Evolutionary conservation across 2,329 filamentous ascomycete species (phyloP).

Genomic region (Bipolaris bicolor): DNA sequence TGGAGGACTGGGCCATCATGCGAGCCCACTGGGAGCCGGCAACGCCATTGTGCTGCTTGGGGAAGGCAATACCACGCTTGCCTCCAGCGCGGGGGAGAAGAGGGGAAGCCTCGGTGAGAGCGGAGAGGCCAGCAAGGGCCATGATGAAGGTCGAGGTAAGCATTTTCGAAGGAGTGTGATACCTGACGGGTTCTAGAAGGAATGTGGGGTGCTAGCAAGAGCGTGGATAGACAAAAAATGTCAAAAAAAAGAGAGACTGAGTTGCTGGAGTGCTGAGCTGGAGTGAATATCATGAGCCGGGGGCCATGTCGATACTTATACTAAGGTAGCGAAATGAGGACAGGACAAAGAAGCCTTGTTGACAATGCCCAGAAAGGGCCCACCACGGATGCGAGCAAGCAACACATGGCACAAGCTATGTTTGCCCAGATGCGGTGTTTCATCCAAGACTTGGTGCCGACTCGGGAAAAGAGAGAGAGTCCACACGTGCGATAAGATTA

Average conservation of each 20-base stretch:
- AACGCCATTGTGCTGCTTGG: conserved; percentile 32
- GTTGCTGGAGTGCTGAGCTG: conserved; percentile 4
- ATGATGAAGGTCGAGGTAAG: conserved; percentile 34
- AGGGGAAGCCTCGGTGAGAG: conserved; percentile 36
- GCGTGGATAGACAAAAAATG: conserved; percentile 8
- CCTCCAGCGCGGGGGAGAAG: conserved; percentile 29
- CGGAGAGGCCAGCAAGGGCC: conserved; percentile 39
- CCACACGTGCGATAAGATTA: conserved; percentile 27
- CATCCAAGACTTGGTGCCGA: conserved; percentile 21
- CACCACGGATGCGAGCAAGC: conserved; percentile 9
- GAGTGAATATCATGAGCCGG: background rate
- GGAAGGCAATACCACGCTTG: conserved; percentile 43
- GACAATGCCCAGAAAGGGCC: conserved; percentile 8
- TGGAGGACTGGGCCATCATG: conserved; percentile 23
- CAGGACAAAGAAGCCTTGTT: background rate
- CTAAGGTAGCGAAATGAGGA: conserved; percentile 12
- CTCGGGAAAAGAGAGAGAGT: conserved; percentile 9
- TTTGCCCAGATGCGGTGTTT: conserved; percentile 14
- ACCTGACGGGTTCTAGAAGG: conserved; percentile 11
- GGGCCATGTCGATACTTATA: conserved; percentile 20
- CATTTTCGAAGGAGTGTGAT: conserved; percentile 23
- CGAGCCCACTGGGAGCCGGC: conserved; percentile 32
- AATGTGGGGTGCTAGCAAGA: conserved; percentile 26
- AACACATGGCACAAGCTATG: conserved; percentile 19
- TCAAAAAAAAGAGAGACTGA: conserved; percentile 22